Conservation (phyloP, 129 eudicot genomes). For the Arctium minus region DNA sequence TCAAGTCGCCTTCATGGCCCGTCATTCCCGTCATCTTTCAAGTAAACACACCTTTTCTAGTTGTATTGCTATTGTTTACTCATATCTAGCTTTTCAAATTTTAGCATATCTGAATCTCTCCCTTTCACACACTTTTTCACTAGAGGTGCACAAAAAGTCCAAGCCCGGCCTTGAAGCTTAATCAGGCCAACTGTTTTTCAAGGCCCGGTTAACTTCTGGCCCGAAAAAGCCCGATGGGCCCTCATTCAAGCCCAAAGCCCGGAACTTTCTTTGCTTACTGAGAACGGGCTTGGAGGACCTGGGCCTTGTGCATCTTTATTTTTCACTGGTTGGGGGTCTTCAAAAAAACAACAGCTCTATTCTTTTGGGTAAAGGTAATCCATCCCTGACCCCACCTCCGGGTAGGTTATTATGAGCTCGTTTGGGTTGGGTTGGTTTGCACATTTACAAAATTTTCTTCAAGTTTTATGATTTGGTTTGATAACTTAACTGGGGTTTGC, state of each 20-base stretch:
- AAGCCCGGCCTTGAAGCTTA: no score
- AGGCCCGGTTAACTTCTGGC: no score
- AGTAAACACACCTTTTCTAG: constrained; percentile 35
- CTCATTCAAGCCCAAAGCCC: no score
- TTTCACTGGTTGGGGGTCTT: no score
- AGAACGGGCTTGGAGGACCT: neutral
- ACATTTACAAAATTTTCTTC: neutral
- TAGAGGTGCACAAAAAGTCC: no score
- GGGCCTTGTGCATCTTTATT: neutral
- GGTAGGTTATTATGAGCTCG: neutral
- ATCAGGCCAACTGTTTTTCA: no score
- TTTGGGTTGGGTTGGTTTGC: neutral
- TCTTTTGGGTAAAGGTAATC: neutral
- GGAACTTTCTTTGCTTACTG: no score
- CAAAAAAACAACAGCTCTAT: neutral
- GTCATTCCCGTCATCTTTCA: constrained; percentile 91
- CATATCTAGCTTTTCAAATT: neutral
- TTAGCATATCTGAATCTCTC: neutral
- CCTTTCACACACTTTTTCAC: no score
- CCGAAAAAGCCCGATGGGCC: no score
- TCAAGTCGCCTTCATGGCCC: constrained; percentile 84
- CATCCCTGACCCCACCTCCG: neutral
- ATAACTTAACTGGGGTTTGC: neutral
- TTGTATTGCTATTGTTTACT: neutral
- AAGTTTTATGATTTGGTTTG: neutral